Evolutionary conservation across 305 asterid genomes (phyloP), one percentile per base, ranked within the genome.

Genomic region (Ajuga reptans): DNA sequence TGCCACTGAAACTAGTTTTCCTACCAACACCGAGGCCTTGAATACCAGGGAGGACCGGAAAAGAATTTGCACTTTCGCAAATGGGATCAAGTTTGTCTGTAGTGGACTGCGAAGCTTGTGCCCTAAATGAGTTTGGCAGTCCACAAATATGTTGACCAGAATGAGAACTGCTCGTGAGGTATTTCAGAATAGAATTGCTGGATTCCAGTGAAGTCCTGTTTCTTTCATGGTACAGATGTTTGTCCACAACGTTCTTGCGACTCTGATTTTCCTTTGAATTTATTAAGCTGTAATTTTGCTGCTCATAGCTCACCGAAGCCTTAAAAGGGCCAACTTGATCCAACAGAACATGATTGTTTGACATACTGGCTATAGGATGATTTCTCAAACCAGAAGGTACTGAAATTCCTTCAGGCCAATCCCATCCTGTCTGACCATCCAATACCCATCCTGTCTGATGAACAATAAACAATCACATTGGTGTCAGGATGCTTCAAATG

Each of bases 381-480:
- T 72, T 74, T 51, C 21, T 56, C 41, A 53, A 42, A 69, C 76
- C 79, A 43, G 78, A 50, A 18, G 78, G 70, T 46, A 69, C 77
- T 62, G 90, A 73, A 79, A 74, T 58, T 75, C 72, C 86, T 66
- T 80, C 86, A 64, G 87, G 86, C 94, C 89, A 87, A 75, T 83
- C 90, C 94, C 87, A 87, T 77, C 84, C 87, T 64, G 69, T 68
- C 68, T 75, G 77, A 72, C 85, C 89, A 69, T 82, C 90, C 68
- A 83, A 77, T 75, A 73, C 55, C 81, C 82, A n/a, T n/a, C n/a
- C 77, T 72, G 79, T 78, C 93, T 85, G 78, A 80, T 77, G 80
- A 64, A 75, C 10, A 61, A 75, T 74, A 66, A 73, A 69, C 43
- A 66, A 84, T 72, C 65, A 75, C 53, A 61, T 64, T 58, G 64